These are phyloP conservation scores for Pestalotiopsis sp. DNA, from an alignment of 2,329 filamentous ascomycete species.

Conservation along the genomic window DNA sequence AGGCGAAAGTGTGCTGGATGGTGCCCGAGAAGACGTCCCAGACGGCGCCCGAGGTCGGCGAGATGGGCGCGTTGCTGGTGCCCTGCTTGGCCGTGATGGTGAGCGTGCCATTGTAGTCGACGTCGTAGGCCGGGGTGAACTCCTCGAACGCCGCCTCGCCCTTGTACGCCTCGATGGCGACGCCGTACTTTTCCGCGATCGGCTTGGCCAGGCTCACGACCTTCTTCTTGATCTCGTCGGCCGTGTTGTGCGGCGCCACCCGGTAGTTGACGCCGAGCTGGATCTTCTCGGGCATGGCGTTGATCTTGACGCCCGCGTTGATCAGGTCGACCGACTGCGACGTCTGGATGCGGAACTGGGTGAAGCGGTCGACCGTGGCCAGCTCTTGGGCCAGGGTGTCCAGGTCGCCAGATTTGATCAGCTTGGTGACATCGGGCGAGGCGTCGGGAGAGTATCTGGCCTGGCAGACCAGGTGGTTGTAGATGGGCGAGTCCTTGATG, in stretches of 20 bases:
- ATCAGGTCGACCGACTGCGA: constrained; percentile 57
- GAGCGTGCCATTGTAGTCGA: constrained; percentile 41
- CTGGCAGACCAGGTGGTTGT: constrained; percentile 36
- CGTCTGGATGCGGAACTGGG: constrained; percentile 56
- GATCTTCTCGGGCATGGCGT: constrained; percentile 57
- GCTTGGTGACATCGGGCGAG: constrained; percentile 30
- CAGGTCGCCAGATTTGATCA: constrained; percentile 32
- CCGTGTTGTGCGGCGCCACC: constrained; percentile 53
- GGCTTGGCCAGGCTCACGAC: constrained; percentile 45
- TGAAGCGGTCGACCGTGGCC: constrained; percentile 32
- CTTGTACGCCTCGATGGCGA: constrained; percentile 48
- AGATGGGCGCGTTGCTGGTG: constrained; percentile 35
- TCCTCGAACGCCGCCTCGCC: constrained; percentile 33
- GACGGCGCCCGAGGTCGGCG: constrained; percentile 32
- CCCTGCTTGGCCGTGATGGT: constrained; percentile 32
- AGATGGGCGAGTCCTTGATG: constrained; percentile 32
- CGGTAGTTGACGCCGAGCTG: constrained; percentile 56
- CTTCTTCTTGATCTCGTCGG: constrained; percentile 44
- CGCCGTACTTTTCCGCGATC: constrained; percentile 46
- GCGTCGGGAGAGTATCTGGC: constrained; percentile 32
- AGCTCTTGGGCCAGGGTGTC: constrained; percentile 28
- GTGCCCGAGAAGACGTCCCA: constrained; percentile 34
- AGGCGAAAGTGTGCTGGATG: constrained; percentile 35
- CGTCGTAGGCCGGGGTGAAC: constrained; percentile 31
- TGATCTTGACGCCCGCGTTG: constrained; percentile 56